Conservation (phyloP, 805 yeast genomes). For the Wickerhamiella kurtzmanii region DNA sequence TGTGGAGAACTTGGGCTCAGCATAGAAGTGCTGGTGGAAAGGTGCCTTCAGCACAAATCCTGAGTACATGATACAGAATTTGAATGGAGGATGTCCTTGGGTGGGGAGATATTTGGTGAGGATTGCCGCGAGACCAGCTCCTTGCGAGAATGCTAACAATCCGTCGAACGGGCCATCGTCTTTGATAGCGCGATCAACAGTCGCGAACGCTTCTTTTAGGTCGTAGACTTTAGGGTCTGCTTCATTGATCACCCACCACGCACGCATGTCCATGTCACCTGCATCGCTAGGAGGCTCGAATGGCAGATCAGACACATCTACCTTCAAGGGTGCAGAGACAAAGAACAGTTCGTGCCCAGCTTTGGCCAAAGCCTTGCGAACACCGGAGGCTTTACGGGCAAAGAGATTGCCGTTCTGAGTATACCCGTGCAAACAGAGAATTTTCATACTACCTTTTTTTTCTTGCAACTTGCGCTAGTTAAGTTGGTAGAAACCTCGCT, state of each 20-base stretch:
- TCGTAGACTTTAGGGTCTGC: conserved; percentile 21
- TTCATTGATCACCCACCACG: conserved; percentile 65
- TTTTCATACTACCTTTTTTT: conserved; percentile 24
- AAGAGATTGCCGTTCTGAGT: conserved; percentile 71
- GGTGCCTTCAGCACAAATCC: conserved; percentile 33
- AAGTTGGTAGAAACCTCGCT: too few species aligned
- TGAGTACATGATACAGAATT: conserved; percentile 64
- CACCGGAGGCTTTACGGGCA: conserved; percentile 79
- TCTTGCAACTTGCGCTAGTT: conserved; percentile 1
- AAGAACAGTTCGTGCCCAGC: conserved; percentile 59
- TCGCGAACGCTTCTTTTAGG: conserved; percentile 33
- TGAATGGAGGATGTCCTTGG: conserved; percentile 35
- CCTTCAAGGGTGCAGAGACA: conserved; percentile 60
- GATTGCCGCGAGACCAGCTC: conserved; percentile 75
- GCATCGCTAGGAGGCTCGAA: conserved; percentile 31
- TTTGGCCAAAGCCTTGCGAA: conserved; percentile 59
- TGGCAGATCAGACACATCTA: conserved; percentile 62
- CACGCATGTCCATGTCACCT: conserved; percentile 30
- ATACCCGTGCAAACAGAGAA: conserved; percentile 77
- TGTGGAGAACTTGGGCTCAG: conserved; percentile 23
- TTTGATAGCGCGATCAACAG: conserved; percentile 41
- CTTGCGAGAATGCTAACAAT: conserved; percentile 83
- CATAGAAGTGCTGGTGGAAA: conserved; percentile 22
- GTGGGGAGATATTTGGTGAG: conserved; percentile 40
- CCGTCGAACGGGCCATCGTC: conserved; percentile 79